Evolutionary conservation across 352 stramenopile species (phyloP).

Genomic region (Phytophthora palmivora): DNA sequence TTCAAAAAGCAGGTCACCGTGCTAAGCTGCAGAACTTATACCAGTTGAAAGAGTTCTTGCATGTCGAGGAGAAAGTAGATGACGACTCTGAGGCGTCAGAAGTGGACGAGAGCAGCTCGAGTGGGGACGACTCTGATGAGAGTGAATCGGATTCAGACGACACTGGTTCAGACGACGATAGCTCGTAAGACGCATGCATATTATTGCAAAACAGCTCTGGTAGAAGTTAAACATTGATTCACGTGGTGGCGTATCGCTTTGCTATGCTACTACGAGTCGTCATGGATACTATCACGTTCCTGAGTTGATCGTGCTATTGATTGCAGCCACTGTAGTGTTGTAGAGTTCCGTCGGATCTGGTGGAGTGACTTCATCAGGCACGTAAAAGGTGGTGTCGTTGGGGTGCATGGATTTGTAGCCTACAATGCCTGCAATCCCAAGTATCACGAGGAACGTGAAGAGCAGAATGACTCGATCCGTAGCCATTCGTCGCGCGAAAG

Average conservation of each 20-base stretch:
- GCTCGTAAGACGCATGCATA: constrained; percentile 9
- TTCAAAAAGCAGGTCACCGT: constrained; percentile 74
- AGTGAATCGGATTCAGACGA: constrained; percentile 30
- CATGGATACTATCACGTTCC: constrained; percentile 4
- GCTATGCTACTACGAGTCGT: constrained; percentile 3
- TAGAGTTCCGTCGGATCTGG: constrained; percentile 78
- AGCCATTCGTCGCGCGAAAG: constrained; percentile 83
- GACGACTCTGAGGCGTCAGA: constrained; percentile 18
- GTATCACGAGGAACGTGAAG: constrained; percentile 82
- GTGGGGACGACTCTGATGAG: constrained; percentile 28
- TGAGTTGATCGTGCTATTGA: constrained; percentile 62
- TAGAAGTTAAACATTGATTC: constrained; percentile 26
- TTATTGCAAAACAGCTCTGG: background rate
- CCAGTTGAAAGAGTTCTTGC: constrained; percentile 63
- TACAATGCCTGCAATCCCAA: constrained; percentile 81
- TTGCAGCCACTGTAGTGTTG: constrained; percentile 74
- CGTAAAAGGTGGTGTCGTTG: constrained; percentile 81
- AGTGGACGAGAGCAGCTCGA: constrained; percentile 26
- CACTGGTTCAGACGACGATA: constrained; percentile 32
- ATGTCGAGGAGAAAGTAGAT: constrained; percentile 33
- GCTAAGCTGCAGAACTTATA: constrained; percentile 75
- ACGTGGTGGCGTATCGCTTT: constrained; percentile 11
- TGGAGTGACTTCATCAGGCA: constrained; percentile 85
- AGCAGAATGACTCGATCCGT: constrained; percentile 86
- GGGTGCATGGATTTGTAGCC: constrained; percentile 86